Base-by-base conservation (phyloP, 2,329 filamentous ascomycete species). In the Davidsoniella virescens region DNA sequence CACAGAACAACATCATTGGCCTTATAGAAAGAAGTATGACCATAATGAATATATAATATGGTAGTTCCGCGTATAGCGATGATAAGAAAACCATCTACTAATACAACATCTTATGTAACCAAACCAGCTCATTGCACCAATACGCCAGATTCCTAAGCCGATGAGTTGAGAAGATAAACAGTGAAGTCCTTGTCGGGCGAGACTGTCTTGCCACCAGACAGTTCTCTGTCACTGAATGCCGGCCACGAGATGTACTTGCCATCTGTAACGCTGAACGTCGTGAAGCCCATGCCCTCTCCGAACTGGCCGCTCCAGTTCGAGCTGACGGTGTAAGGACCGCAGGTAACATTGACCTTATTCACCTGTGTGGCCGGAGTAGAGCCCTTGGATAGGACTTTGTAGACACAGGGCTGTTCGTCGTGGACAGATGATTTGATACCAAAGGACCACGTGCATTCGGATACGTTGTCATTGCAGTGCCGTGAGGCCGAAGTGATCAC, bases 281-380 rank as follows among this genome's bases (percentile, higher is more conserved):
- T 76, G 65, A 76, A 77, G 55, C 71, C 73, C 23, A 70, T 63
- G 54, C 60, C 68, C 10, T 61, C 52, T 46, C 72, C 74, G 55
- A 76, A 77, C 57, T 74, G 67, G 58, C 66, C 72, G 59, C 67
- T 72, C 73, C 73, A 77, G 63, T 70, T 70, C 2, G 68, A 69
- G 47, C 69, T 71, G 58, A 77, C 57, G 54, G 65, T 70, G 65
- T 66, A 77, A 52, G 57, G 58, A 38, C 72, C 73, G 63, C 71
- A 76, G 46, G 55, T 63, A 52, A 59, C 55, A 16, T 29, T 33
- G 26, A 25, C 25, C 23, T 33, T 29, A 2, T 29, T 29, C 4
- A 25, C 33, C 43, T 37, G 43, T n/a, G 23, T 25, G 23, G 43
- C 43, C 7, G 20, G n/a, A 10, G 23, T n/a, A 14, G 25, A 25